These are phyloP conservation scores for Flueggea neowawraea DNA, from an alignment of 441 rosid species.

Conservation along the genomic window DNA sequence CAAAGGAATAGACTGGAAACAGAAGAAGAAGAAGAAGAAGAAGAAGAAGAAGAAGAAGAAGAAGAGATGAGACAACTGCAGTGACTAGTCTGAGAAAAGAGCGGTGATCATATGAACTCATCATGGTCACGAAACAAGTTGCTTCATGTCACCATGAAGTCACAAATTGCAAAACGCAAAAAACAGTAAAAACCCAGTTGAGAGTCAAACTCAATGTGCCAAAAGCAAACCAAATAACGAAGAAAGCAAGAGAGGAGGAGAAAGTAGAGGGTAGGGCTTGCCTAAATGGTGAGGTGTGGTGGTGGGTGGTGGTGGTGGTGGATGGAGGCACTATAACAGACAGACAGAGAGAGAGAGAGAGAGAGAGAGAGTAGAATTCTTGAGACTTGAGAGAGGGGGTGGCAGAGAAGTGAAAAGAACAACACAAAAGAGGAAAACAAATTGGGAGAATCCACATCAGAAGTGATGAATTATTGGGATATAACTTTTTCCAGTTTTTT, in stretches of 20 bases:
- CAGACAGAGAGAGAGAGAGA: no score
- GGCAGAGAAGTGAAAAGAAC: slow-evolving; percentile 43
- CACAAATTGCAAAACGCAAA: background rate
- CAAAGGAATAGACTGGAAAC: slow-evolving; percentile 28
- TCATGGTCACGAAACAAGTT: slow-evolving; percentile 6
- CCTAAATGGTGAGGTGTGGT: no score
- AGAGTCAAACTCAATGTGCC: no score
- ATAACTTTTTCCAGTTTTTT: no score
- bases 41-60: no score
- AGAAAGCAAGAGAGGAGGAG: no score
- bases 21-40: no score
- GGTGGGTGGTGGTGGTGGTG: no score
- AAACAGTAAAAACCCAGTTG: no score
- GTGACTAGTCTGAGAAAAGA: slow-evolving; percentile 2
- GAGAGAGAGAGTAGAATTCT: background rate
- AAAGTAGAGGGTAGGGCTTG: no score
- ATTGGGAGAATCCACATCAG: slow-evolving; percentile 34
- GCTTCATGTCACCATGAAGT: slow-evolving; percentile 23
- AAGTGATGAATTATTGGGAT: slow-evolving; percentile 1
- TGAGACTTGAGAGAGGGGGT: slow-evolving; percentile 1
- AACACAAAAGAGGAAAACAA: slow-evolving; percentile 37
- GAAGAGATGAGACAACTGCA: slow-evolving; percentile 7
- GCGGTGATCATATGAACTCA: slow-evolving; percentile 11
- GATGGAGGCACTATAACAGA: background rate
- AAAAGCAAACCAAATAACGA: no score